Base-by-base conservation (phyloP, 805 yeast species). In the Suhomyces kilbournensis region DNA sequence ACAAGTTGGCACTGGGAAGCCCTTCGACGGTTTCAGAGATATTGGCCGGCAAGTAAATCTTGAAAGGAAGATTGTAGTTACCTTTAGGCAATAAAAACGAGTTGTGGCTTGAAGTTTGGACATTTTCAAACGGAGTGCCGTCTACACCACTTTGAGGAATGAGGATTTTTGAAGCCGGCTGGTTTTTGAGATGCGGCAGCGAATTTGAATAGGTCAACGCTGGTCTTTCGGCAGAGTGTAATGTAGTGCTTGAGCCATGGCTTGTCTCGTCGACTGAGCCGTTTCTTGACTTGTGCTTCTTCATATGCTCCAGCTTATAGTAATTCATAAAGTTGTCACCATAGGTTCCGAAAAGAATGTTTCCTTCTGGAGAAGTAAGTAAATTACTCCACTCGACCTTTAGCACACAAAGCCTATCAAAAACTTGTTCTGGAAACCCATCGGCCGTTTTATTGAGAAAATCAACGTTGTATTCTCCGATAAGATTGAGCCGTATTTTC, bases 1-100 rank as follows among this genome's bases (percentile, higher is more conserved):
- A 61, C 22, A 80, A 56, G 7, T 71, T 68, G 2, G 77, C 82
- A 43, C 69, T 66, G 23, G 65, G 61, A 46, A 80, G 64, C 3
- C 83, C 82, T 61, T 80, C 84, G 1, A 80, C 72, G 0, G 84
- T 75, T 56, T 79, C 85, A 9, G 79, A 72, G 0, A 75, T 56
- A 50, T 74, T 72, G 1, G 81, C 71, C 0, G 85, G 84, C 25
- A 81, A 61, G 10, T 62, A 64, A 7, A 74, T 64, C 32, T 56
- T 61, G 56, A 81, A 81, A 0, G 84, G 84, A 48, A 81, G 62
- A 43, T 75, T 72, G 57, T 80, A 80, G 60, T 81, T 81, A 1
- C 84, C 85, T 51, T 74, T 67, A 1, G 82, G 83, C 26, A 81
- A 63, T 12, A 71, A 63, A 56, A 70, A 81, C 14, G 76, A 71